Evolutionary conservation across 1,139 yeast species (phyloP).

Genomic region (Yamadazyma trypodendri): DNA sequence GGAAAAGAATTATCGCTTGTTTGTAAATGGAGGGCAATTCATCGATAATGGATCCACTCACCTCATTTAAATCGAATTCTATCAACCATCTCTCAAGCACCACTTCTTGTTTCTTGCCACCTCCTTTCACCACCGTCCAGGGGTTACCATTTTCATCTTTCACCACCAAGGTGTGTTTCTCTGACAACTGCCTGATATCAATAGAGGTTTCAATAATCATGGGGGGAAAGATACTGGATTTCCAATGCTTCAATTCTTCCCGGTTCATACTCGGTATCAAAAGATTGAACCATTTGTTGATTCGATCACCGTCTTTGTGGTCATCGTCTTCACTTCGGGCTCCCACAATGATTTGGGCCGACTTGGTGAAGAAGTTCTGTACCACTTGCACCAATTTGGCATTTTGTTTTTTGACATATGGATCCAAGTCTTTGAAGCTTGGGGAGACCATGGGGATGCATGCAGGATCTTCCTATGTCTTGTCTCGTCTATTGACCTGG

Average conservation of each 20-base stretch:
- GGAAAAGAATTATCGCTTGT: slow-evolving; percentile 68
- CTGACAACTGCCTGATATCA: slow-evolving; percentile 62
- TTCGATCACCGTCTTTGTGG: slow-evolving; percentile 17
- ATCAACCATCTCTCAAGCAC: slow-evolving; percentile 92
- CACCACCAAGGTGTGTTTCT: slow-evolving; percentile 61
- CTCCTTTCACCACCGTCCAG: slow-evolving; percentile 43
- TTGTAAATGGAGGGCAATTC: slow-evolving; percentile 74
- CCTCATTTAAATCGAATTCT: slow-evolving; percentile 56
- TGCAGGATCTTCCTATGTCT: background rate
- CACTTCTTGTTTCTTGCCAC: slow-evolving; percentile 64
- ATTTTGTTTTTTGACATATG: slow-evolving; percentile 24
- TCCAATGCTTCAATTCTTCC: slow-evolving; percentile 67
- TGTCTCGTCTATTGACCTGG: too few relatives aligned
- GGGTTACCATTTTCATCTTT: slow-evolving; percentile 47
- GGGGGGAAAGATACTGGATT: slow-evolving; percentile 56
- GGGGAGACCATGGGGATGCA: slow-evolving; percentile 24
- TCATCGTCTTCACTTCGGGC: slow-evolving; percentile 17
- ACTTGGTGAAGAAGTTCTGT: slow-evolving; percentile 69
- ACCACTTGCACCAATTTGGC: slow-evolving; percentile 46
- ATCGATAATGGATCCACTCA: slow-evolving; percentile 29
- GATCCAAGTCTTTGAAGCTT: slow-evolving; percentile 17
- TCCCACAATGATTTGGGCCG: slow-evolving; percentile 53
- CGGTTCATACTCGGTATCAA: slow-evolving; percentile 47
- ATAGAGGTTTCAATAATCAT: slow-evolving; percentile 81
- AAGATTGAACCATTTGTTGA: slow-evolving; percentile 68